These are phyloP conservation scores for Tylopilus subfusipes DNA, from an alignment of 768 basidiomycete species.

Conservation along the genomic window DNA sequence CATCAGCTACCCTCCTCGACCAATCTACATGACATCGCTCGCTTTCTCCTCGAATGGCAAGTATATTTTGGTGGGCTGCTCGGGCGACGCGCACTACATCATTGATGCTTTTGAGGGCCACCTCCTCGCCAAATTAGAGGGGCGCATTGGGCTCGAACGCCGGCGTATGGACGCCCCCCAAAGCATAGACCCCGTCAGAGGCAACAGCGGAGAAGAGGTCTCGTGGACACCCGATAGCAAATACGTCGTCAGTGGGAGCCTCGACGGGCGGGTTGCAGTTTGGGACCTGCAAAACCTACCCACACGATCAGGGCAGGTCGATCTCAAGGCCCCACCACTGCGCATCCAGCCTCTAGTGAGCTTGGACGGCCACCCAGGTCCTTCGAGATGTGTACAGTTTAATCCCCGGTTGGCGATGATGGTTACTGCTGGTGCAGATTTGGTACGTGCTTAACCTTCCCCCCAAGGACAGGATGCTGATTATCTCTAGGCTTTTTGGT, in stretches of 20 bases:
- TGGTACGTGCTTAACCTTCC: slow-evolving; percentile 49
- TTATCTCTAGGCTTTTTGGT: slow-evolving; percentile 53
- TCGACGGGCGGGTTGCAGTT: slow-evolving; percentile 78
- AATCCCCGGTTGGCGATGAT: slow-evolving; percentile 91
- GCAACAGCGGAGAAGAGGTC: slow-evolving; percentile 90
- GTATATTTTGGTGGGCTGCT: slow-evolving; percentile 88
- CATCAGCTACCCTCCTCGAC: slow-evolving; percentile 81
- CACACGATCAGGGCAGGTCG: slow-evolving; percentile 46
- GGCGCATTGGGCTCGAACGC: slow-evolving; percentile 79
- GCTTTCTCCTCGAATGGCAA: slow-evolving; percentile 89
- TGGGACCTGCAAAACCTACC: slow-evolving; percentile 82
- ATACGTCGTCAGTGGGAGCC: slow-evolving; percentile 79
- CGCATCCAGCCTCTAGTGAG: slow-evolving; percentile 47
- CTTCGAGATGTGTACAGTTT: slow-evolving; percentile 82
- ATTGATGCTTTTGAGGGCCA: slow-evolving; percentile 87
- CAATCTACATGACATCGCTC: slow-evolving; percentile 88
- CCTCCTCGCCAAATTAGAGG: slow-evolving; percentile 81
- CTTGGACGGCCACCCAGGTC: slow-evolving; percentile 79
- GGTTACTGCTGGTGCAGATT: slow-evolving; percentile 75
- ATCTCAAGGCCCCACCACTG: slow-evolving; percentile 50
- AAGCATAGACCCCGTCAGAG: slow-evolving; percentile 66
- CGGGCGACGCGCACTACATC: slow-evolving; percentile 89
- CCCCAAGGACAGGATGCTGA: slow-evolving; percentile 7
- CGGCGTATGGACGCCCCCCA: slow-evolving; percentile 46
- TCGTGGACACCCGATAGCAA: slow-evolving; percentile 94